Evolutionary conservation across 2,329 filamentous ascomycete genomes (phyloP).

Genomic region (Pseudogymnoascus sp.): DNA sequence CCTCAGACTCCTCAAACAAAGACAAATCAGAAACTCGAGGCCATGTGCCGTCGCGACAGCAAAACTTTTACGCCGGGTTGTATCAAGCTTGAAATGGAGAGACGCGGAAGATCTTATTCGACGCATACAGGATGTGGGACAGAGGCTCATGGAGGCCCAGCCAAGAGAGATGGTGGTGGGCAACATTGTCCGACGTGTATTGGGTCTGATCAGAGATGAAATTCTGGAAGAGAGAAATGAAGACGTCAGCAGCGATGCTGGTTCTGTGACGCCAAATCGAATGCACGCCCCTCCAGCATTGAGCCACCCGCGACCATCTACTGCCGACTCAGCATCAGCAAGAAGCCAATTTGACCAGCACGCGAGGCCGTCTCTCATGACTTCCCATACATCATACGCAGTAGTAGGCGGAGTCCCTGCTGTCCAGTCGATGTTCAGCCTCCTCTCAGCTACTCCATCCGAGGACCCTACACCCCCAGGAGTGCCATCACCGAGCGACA

Average conservation of each 20-base stretch:
- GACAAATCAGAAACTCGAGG: constrained; percentile 82
- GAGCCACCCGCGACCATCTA: background rate
- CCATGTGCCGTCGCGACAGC: constrained; percentile 87
- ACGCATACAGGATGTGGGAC: constrained; percentile 71
- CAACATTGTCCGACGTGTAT: constrained; percentile 84
- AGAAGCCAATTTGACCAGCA: background rate
- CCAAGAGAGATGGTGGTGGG: constrained; percentile 87
- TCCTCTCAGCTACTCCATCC: constrained; percentile 63
- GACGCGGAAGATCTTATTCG: constrained; percentile 73
- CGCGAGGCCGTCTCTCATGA: constrained; percentile 51
- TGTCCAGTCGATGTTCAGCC: constrained; percentile 73
- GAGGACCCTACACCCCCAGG: constrained; percentile 47
- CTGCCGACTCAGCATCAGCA: background rate
- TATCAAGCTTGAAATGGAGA: constrained; percentile 70
- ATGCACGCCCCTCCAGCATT: constrained; percentile 16
- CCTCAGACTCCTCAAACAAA: constrained; percentile 67
- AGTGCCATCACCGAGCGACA: constrained; percentile 40
- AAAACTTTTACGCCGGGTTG: constrained; percentile 77
- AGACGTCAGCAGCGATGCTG: constrained; percentile 31
- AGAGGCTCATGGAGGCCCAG: constrained; percentile 71
- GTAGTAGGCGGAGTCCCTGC: constrained; percentile 43
- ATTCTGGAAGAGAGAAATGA: constrained; percentile 70
- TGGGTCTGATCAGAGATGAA: constrained; percentile 87
- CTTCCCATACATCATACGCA: constrained; percentile 56
- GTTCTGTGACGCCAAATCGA: constrained; percentile 23